Evolutionary conservation across 2,329 filamentous ascomycete species (phyloP), one percentile per base, ranked within the genome.

Genomic region (Cordyceps militaris): DNA sequence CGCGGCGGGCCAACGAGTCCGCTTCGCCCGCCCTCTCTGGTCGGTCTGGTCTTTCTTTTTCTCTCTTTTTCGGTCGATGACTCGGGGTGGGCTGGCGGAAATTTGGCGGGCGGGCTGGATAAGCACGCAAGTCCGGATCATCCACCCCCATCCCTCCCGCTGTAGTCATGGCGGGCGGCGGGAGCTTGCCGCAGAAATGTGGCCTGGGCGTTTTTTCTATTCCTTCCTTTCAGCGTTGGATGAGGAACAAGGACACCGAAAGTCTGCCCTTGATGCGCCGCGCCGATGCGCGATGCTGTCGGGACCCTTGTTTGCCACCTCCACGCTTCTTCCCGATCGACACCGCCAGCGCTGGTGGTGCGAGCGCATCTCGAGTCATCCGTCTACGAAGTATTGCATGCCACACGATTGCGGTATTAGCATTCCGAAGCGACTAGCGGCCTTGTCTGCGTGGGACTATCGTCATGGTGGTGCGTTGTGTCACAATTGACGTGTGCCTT

Each of bases 271-370:
- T 34, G 8, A 34, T 43, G 40, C 40, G 26, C 40, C 28, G 26
- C 40, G 24, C 38, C 26, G 51, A 10, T 47, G 53, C 42, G 28
- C 23, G n/a, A 56, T 30, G 42, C 53, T 23, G 43, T 16, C 32
- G 23, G 38, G 36, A 34, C 51, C 51, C 42, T n/a, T 46, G 51
- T 54, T 56, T 47, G 54, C 46, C 14, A 38, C 54, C 43, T 56
- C 24, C 24, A 24, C 54, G 54, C 36, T 42, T 50, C 36, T 42
- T 50, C 44, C 34, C 36, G 46, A 56, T 56, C 54, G 54, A 50
- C 54, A 56, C 36, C 34, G 54, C 54, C 46, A n/a, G n/a, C 44
- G 42, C 38, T 40, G 26, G 42, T 55, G 52, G 43, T 47, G 52
- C 16, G 13, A 5, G 10, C 9, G 21, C 28, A 16, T n/a, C 6